Conservation (phyloP, 2,329 filamentous ascomycete genomes). For the Beauveria sp. region DNA sequence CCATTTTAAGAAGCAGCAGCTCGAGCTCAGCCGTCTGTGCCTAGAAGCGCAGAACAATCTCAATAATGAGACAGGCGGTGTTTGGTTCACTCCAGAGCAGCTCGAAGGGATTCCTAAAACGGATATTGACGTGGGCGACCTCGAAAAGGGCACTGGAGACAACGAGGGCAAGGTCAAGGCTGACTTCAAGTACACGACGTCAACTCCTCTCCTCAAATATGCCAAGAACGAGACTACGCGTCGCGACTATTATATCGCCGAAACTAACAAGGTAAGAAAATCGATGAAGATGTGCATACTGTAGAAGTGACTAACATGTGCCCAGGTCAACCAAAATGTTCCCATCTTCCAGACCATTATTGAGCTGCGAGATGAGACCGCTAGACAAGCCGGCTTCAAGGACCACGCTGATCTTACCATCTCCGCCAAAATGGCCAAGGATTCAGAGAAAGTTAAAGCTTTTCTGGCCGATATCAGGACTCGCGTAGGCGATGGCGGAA, state of each 20-base stretch:
- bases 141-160: constrained; percentile 65
- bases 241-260: constrained; percentile 61
- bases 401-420: constrained; percentile 70
- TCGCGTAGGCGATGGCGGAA: constrained; percentile 60
- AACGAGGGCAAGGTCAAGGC: constrained; percentile 69
- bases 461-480: constrained; percentile 65
- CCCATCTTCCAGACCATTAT: constrained; percentile 69
- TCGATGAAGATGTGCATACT: background rate
- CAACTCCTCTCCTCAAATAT: constrained; percentile 72
- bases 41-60: constrained; percentile 74
- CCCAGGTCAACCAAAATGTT: constrained; percentile 58
- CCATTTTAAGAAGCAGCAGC: constrained; percentile 81
- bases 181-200: constrained; percentile 77
- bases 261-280: constrained; percentile 63
- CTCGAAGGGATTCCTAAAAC: constrained; percentile 69
- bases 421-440: constrained; percentile 82
- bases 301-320: background rate
- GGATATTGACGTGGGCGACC: constrained; percentile 50
- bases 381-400: constrained; percentile 66
- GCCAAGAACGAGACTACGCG: constrained; percentile 62
- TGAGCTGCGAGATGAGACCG: constrained; percentile 68
- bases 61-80: constrained; percentile 73
- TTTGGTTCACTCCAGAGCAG: constrained; percentile 70
- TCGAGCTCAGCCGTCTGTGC: constrained; percentile 63
- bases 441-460: constrained; percentile 59